These are phyloP conservation scores for Sarocladium oryzae DNA, from an alignment of 2,329 filamentous ascomycete genomes.

Conservation along the genomic window DNA sequence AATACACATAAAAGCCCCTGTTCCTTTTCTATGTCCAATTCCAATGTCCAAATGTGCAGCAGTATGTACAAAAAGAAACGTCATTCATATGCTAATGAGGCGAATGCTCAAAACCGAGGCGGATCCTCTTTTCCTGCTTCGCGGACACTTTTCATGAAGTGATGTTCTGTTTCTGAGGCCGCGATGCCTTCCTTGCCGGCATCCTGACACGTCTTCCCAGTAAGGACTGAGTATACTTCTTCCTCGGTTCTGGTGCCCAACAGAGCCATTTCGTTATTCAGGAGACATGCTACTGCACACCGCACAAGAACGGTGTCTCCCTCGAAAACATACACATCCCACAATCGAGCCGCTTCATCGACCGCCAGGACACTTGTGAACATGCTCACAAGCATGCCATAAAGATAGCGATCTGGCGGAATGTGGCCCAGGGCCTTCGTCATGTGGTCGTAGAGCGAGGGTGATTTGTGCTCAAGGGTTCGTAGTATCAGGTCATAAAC, in stretches of 20 bases:
- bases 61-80: not conserved
- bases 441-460: slow-evolving; percentile 58
- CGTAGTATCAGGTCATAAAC: slow-evolving; percentile 64
- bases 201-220: slow-evolving; percentile 12
- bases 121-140: slow-evolving; percentile 29
- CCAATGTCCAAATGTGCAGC: not conserved
- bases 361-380: slow-evolving; percentile 59
- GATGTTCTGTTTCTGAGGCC: slow-evolving; percentile 41
- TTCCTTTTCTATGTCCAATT: not conserved
- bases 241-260: slow-evolving; percentile 37
- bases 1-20: too few species aligned
- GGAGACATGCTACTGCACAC: slow-evolving; percentile 62
- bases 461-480: slow-evolving; percentile 58
- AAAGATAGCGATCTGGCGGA: slow-evolving; percentile 48
- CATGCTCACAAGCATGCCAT: slow-evolving; percentile 54
- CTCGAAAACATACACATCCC: slow-evolving; percentile 80
- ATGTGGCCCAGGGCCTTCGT: slow-evolving; percentile 39
- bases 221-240: slow-evolving; percentile 32
- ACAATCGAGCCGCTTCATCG: slow-evolving; percentile 65
- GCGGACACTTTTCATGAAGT: slow-evolving; percentile 35
- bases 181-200: slow-evolving; percentile 24
- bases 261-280: slow-evolving; percentile 45
- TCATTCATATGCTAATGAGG: not conserved
- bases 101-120: slow-evolving; percentile 12
- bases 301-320: slow-evolving; percentile 67